Base-by-base conservation (phyloP, 441 rosid genomes). In the Aquilaria agallochum region DNA sequence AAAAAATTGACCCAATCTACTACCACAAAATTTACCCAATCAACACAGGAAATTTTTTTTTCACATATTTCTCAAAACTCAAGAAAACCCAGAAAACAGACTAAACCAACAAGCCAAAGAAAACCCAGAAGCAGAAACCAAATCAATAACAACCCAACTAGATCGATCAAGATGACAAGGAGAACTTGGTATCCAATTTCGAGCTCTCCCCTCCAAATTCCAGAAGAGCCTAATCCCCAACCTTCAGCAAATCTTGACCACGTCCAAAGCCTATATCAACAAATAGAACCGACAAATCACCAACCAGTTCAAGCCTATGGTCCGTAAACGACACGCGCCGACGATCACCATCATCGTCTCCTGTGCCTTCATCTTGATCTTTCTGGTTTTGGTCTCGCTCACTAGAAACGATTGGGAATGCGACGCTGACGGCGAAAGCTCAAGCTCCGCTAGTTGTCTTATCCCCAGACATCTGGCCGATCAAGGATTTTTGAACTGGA, bases 261-360 rank as follows among this genome's bases (percentile, higher is more conserved):
- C 86, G 15, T 95, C 99, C 40, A 89, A 83, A 63, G 82, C 74
- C 57, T 95, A 95, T 81, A 64, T 95, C 20, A 73, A 72, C 62
- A 79, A 72, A 62, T 96, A 96, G 78, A 95, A 86, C 80, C 83
- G 91, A 68, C 85, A 92, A 68, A 80, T 95, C 71, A 82, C 95
- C 2, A 88, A 70, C 64, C 89, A 87, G 68, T 88, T 95, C 75
- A 95, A 89, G 55, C 96, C 96, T 0, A 70, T 76, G 13, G 92
- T 95, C 30, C 97, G 98, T 31, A 76, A 76, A 78, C 84, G 78
- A 62, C 86, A 86, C 59, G 94, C 98, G 7, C 72, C 97, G 14
- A 84, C 83, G 32, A 81, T 76, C 11, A 95, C 99, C 32, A 70
- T 97, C 0, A 12, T 75, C 0, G 84, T 76, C 67, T 95, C 96